Evolutionary conservation across 495 filamentous ascomycete genomes (phyloP).

Genomic region (Neurospora africana): DNA sequence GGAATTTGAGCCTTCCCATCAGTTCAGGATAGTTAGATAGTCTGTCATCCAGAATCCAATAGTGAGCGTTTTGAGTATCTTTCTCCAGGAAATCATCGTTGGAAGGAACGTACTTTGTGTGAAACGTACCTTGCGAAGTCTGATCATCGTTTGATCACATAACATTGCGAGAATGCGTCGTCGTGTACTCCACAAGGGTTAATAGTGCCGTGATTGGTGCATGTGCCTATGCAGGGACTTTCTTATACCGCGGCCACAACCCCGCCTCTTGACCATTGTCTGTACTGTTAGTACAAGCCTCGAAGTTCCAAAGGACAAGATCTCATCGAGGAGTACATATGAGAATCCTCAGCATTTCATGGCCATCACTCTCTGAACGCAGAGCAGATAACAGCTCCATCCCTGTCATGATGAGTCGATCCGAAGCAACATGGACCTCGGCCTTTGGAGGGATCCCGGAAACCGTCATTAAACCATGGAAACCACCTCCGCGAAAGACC

Average conservation of each 20-base stretch:
- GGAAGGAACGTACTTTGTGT: neutral
- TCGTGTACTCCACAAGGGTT: neutral
- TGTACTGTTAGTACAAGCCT: neutral
- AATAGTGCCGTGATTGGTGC: no score
- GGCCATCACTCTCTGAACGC: neutral
- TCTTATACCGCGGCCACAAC: neutral
- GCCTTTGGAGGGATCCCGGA: conserved; percentile 1
- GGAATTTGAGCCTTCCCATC: neutral
- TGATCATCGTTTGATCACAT: neutral
- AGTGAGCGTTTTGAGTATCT: neutral
- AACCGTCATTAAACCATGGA: conserved; percentile 27
- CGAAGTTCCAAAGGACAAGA: neutral
- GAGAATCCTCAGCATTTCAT: neutral
- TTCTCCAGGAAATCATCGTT: neutral
- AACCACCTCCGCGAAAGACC: conserved; percentile 11
- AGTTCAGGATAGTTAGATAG: neutral
- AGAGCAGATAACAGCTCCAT: neutral
- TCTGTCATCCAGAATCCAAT: neutral
- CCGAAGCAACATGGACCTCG: neutral
- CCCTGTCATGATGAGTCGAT: neutral
- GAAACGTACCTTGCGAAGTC: neutral
- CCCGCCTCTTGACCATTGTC: neutral
- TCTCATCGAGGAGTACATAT: neutral
- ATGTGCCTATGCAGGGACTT: neutral
- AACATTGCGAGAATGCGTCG: neutral